phyloP scores from a whole-genome alignment of 495 filamentous ascomycete genomes.

The Annulohypoxylon nitens region DNA sequence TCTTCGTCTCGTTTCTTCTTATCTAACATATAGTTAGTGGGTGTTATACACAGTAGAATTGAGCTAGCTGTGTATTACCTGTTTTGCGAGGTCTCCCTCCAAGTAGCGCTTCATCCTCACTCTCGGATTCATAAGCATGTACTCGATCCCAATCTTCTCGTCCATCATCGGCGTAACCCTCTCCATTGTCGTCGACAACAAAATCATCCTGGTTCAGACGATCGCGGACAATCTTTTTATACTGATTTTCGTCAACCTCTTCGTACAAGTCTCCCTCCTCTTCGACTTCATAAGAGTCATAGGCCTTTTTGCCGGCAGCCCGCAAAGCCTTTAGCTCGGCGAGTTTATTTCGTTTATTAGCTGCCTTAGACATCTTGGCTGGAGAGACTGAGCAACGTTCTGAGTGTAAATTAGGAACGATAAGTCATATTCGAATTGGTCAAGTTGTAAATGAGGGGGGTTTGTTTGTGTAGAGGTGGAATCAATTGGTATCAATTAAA shows the following conservation, averaged over 20 bases:
- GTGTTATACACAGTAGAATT: slow-evolving; percentile 3
- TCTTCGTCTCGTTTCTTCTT: slow-evolving; percentile 95
- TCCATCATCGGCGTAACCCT: slow-evolving; percentile 95
- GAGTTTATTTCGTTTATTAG: slow-evolving; percentile 65
- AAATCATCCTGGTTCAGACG: slow-evolving; percentile 96
- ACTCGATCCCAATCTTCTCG: slow-evolving; percentile 94
- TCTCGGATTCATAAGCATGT: slow-evolving; percentile 75
- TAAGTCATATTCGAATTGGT: slow-evolving; percentile 35
- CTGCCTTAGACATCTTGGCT: slow-evolving; percentile 59
- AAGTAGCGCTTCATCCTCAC: slow-evolving; percentile 74
- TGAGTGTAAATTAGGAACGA: slow-evolving; percentile 28
- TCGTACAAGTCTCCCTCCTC: slow-evolving; percentile 91
- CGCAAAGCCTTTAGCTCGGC: slow-evolving; percentile 88
- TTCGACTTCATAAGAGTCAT: slow-evolving; percentile 88
- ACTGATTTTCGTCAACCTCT: slow-evolving; percentile 95
- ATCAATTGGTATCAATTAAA: slow-evolving; percentile 8
- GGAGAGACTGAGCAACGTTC: slow-evolving; percentile 7
- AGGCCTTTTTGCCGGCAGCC: slow-evolving; percentile 88
- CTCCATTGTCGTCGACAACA: slow-evolving; percentile 93
- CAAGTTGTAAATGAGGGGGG: slow-evolving; percentile 16
- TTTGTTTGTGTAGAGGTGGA: slow-evolving; percentile 1
- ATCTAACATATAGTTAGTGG: slow-evolving; percentile 56
- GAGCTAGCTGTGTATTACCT: slow-evolving; percentile 54
- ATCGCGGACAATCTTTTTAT: slow-evolving; percentile 93
- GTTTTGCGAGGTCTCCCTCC: slow-evolving; percentile 67